Percentiles rank a stretch among this genome's conserved stretches.
These are phyloP conservation scores for Cystobasidiopsis lactophilus DNA, from an alignment of 768 basidiomycete species.

Conservation along the genomic window DNA sequence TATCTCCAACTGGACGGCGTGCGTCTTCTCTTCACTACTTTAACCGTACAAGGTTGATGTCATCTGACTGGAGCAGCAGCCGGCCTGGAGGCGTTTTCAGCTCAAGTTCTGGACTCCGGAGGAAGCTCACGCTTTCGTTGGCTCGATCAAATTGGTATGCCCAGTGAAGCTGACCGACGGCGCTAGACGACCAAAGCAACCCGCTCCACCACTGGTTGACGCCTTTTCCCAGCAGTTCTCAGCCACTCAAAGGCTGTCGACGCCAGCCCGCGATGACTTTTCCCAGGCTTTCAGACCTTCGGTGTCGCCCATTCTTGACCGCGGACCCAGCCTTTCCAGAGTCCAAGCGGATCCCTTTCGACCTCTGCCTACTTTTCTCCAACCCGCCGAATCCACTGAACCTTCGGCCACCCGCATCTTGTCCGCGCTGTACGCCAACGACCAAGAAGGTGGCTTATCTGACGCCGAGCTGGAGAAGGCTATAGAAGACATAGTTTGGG, in stretches of 20 bases:
- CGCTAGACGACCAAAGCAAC: background rate
- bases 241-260: background rate
- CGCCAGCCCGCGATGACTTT: background rate
- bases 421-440: background rate
- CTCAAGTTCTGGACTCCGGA: background rate
- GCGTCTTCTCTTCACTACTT: background rate
- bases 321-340: background rate
- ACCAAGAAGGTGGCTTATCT: background rate
- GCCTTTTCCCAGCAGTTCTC: background rate
- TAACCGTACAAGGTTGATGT: background rate
- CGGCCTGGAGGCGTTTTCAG: background rate
- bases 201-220: background rate
- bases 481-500: background rate
- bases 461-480: background rate
- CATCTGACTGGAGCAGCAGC: background rate
- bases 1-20: background rate
- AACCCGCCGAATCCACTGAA: background rate
- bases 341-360: background rate
- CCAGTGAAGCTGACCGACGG: background rate
- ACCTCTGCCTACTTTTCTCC: background rate
- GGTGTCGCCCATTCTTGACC: background rate
- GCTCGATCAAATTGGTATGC: background rate
- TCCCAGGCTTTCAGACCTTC: background rate
- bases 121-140: background rate
- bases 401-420: background rate